Conservation (phyloP, 257 asterid species). For the Scutellaria baicalensis region DNA sequence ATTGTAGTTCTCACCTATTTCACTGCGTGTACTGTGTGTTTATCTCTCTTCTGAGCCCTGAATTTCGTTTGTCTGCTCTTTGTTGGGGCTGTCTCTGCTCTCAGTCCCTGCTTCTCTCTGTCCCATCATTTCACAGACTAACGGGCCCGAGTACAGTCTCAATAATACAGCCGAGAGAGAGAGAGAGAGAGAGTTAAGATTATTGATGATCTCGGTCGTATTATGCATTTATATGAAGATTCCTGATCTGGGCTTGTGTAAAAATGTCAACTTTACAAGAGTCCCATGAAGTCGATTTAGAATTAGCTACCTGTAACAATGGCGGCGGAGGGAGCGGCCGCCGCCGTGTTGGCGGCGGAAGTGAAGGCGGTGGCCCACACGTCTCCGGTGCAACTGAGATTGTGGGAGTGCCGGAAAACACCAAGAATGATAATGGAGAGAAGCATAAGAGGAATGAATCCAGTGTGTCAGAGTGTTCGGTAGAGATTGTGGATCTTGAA, state of each 20-base stretch:
- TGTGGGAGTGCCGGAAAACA: slow-evolving; percentile 20
- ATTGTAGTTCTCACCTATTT: neutral
- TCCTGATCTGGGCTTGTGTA: slow-evolving; percentile 24
- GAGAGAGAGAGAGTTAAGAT: neutral
- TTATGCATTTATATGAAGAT: slow-evolving; percentile 44
- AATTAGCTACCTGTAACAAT: slow-evolving; percentile 11
- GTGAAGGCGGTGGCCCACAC: slow-evolving; percentile 7
- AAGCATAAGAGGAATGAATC: slow-evolving; percentile 31
- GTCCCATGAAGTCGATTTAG: slow-evolving; percentile 38
- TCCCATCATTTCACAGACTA: slow-evolving; percentile 11
- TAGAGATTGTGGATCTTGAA: slow-evolving; percentile 59
- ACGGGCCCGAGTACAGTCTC: neutral
- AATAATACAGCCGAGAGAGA: neutral
- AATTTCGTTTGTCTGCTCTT: neutral
- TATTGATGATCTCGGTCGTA: slow-evolving; percentile 13
- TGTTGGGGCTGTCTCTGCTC: slow-evolving; percentile 1
- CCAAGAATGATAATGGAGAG: neutral
- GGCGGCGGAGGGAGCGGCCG: slow-evolving; percentile 10
- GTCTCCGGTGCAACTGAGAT: slow-evolving; percentile 24
- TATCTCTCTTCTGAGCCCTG: slow-evolving; percentile 11
- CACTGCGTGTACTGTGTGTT: slow-evolving; percentile 10
- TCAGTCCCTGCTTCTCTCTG: neutral
- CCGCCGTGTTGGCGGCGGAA: slow-evolving; percentile 17
- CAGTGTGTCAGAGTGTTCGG: slow-evolving; percentile 47
- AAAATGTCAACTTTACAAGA: slow-evolving; percentile 47